Percentiles rank a stretch among this genome's conserved stretches.
Evolutionary conservation across 2,329 filamentous ascomycete species (phyloP).

Genomic region (Calonectria honghensis): DNA sequence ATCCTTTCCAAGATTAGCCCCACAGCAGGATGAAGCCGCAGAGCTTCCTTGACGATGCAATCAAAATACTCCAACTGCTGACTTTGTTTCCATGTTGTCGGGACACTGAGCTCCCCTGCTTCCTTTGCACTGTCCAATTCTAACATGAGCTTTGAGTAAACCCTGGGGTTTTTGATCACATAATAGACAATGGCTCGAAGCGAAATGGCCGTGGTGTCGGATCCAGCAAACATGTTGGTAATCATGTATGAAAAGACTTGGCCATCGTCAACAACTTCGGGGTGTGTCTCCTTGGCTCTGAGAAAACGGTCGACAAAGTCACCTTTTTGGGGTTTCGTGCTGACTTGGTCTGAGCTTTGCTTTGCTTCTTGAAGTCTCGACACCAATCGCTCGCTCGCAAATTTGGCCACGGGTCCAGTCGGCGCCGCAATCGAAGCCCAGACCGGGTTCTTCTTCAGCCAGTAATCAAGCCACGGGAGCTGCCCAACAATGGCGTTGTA

Average conservation of each 20-base stretch:
- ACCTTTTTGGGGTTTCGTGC: background rate
- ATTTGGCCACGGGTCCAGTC: constrained; percentile 32
- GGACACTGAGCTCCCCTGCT: constrained; percentile 12
- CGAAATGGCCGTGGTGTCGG: constrained; percentile 48
- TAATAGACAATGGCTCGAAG: constrained; percentile 47
- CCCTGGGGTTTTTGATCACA: constrained; percentile 31
- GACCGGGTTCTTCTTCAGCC: constrained; percentile 50
- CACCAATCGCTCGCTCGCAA: constrained; percentile 28
- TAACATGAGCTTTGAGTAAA: constrained; percentile 42
- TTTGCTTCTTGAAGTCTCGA: constrained; percentile 35
- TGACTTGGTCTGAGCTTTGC: too few species aligned
- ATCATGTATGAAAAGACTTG: constrained; percentile 50
- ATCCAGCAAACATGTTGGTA: constrained; percentile 46
- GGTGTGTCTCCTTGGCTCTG: constrained; percentile 44
- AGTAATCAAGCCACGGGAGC: constrained; percentile 50
- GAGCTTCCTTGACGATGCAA: constrained; percentile 33
- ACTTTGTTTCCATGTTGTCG: constrained; percentile 13
- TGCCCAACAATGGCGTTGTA: constrained; percentile 50
- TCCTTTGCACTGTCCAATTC: constrained; percentile 38
- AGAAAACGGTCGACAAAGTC: constrained; percentile 48
- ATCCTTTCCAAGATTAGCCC: constrained; percentile 31
- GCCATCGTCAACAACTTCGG: constrained; percentile 45
- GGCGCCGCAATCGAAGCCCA: constrained; percentile 35
- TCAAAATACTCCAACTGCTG: constrained; percentile 36
- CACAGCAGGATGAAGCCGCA: constrained; percentile 35